Base-by-base conservation (phyloP, 2,329 filamentous ascomycete genomes). In the Sarocladiaceae sp. region DNA sequence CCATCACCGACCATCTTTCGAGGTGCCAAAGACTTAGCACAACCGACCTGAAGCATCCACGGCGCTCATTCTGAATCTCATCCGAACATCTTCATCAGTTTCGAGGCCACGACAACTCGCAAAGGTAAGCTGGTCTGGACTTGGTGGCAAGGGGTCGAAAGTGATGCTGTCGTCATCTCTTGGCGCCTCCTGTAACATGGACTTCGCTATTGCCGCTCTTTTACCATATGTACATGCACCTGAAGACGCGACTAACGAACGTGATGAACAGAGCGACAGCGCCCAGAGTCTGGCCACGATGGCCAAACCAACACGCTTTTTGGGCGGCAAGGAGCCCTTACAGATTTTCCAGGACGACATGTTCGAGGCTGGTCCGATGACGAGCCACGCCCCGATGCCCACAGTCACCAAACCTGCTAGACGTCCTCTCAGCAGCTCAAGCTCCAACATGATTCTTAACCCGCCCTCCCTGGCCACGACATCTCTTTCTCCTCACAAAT, bases 401-500 rank as follows among this genome's bases (percentile, higher is more conserved):
- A 70, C 74, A 42, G 68, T 74, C 49, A 64, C 71, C 49, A 79
- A 74, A 55, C 71, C 73, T 23, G 65, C 71, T 29, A 73, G 76
- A 51, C 73, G 75, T 44, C 73, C 77, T 25, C 67, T 80, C 11
- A 69, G 72, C 58, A 72, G 62, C 57, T 70, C 77, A 59, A 79
- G 78, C 69, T 74, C 77, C 56, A 88, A 88, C 68, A 77, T 86
- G 60, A 71, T 85, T 52, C 77, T 93, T 60, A 83, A 87, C 59
- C 86, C 87, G 22, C 76, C 80, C 56, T 67, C 74, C 59, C 66
- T 76, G 54, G 68, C 75, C 54, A 17, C 15, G 18, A 40, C 22
- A 31, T 42, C 53, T 74, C 62, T 78, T 53, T 95, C 89, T 52
- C 90, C 88, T 11, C 80, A 79, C 62, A 95, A 94, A 71, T 70